Evolutionary conservation across 345 rosid genomes (phyloP), one percentile per base, ranked within the genome.

Genomic region (Eutrema heterophyllum): DNA sequence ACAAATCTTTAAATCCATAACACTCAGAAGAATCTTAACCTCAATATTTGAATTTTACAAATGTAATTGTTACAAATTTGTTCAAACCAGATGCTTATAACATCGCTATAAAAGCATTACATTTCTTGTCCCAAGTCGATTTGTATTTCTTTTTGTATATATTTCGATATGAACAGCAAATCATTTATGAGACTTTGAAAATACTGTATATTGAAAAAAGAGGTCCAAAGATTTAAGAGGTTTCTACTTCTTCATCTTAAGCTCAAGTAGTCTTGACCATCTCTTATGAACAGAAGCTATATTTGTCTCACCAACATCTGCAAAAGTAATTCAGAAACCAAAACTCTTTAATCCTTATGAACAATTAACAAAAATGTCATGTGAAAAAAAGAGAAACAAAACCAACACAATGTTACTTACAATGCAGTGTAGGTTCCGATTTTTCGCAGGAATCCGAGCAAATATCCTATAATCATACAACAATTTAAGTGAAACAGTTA

Each of bases 241-340:
- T 56, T 26, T 63, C 53, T 70, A 53, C 36, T 57, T 64, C 72
- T 83, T 86, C 33, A 1, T 30, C 83, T 83, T 93, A 9, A 93
- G 83, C 85, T 93, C 87, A 83, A 93, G 66, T 41, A 93, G 90
- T 72, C 79, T 83, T 40, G 81, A 77, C 98, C 98, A 93, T 74
- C 96, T 87, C 76, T 82, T 85, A 29, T 87, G 86, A 45, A 89
- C 56, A 16, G 90, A 87, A 41, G 88, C 92, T 59, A 79, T 52
- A 50, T 83, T 82, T 56, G 68, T 75, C 62, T 74, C 71, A 9
- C 87, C 89, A 67, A 84, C 60, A 79, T 77, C 97, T 87, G 86
- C 78, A 75, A 36, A 11, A 65, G 33, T 10, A 70, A 16, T 38
- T 63, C 7, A 54, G 39, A 45, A 55, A 38, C 53, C 45, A 70